Conservation (phyloP, 2,329 filamentous ascomycete species). For the Apiospora saccharicola region DNA sequence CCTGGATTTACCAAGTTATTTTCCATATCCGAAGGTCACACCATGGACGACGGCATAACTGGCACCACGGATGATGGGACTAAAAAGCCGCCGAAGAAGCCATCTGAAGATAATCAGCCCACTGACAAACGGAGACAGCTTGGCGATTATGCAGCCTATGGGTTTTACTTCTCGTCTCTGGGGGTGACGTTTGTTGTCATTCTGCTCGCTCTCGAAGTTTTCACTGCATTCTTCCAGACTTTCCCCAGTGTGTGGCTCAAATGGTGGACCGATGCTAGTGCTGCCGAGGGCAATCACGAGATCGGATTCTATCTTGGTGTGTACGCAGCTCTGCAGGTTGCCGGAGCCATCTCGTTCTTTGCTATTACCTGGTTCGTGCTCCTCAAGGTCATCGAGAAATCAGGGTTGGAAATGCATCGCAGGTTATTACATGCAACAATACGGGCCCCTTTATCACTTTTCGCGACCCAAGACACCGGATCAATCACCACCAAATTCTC, state of each 20-base stretch:
- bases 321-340: constrained; percentile 40
- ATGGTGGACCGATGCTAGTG: constrained; percentile 55
- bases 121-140: constrained; percentile 25
- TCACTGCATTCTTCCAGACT: constrained; percentile 23
- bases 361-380: constrained; percentile 32
- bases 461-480: constrained; percentile 21
- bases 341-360: constrained; percentile 35
- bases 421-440: constrained; percentile 16
- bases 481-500: constrained; percentile 25
- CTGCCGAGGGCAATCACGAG: constrained; percentile 44
- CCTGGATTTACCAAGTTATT: not conserved
- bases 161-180: constrained; percentile 27
- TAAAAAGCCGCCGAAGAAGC: not conserved
- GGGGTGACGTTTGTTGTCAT: constrained; percentile 27
- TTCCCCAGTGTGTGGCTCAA: constrained; percentile 52
- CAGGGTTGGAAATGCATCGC: constrained; percentile 14
- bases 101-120: not conserved
- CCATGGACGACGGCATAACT: not conserved
- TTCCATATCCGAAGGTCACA: not conserved
- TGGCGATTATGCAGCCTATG: constrained; percentile 23
- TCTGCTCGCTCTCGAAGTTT: constrained; percentile 21
- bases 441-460: constrained; percentile 18
- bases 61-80: not conserved
- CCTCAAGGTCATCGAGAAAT: constrained; percentile 21
- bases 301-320: constrained; percentile 48